Percentiles rank a stretch among this genome's conserved stretches.
These are phyloP conservation scores for Globisporangium parvum DNA, from an alignment of 352 stramenopile species.

Conservation along the genomic window DNA sequence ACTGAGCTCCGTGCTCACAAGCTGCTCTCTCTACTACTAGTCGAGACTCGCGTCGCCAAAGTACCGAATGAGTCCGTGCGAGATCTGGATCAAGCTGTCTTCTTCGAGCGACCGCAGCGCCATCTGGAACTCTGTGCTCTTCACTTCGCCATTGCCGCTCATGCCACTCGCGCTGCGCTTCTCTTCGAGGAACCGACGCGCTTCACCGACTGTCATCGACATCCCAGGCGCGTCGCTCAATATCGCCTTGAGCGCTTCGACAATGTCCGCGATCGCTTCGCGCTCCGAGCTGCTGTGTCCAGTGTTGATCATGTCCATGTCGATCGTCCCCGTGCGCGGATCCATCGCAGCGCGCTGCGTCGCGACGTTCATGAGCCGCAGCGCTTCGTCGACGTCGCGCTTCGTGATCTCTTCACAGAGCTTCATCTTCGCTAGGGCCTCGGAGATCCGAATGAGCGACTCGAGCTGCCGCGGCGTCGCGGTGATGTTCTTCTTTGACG, in stretches of 20 bases:
- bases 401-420: slow-evolving; percentile 64
- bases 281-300: slow-evolving; percentile 89
- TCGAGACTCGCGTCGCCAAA: slow-evolving; percentile 38
- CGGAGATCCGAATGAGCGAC: slow-evolving; percentile 97
- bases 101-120: slow-evolving; percentile 87
- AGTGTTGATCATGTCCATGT: slow-evolving; percentile 99
- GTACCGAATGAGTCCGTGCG: slow-evolving; percentile 81
- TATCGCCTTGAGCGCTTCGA: slow-evolving; percentile 51
- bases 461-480: slow-evolving; percentile 98
- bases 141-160: slow-evolving; percentile 47
- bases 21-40: not conserved
- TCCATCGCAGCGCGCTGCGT: slow-evolving; percentile 97
- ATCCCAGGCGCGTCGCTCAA: slow-evolving; percentile 48
- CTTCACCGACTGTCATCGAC: slow-evolving; percentile 81
- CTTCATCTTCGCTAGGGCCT: slow-evolving; percentile 94
- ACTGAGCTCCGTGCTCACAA: no score
- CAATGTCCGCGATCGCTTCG: slow-evolving; percentile 58
- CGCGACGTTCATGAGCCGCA: slow-evolving; percentile 96
- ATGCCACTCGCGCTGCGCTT: slow-evolving; percentile 40
- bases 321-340: slow-evolving; percentile 96
- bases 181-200: slow-evolving; percentile 83
- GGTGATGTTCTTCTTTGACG: slow-evolving; percentile 94
- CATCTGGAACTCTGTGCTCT: slow-evolving; percentile 84
- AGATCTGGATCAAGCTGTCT: slow-evolving; percentile 91
- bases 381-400: slow-evolving; percentile 92